Base-by-base conservation (phyloP, 2,329 filamentous ascomycete genomes). In the Amylocarpus encephaloides region DNA sequence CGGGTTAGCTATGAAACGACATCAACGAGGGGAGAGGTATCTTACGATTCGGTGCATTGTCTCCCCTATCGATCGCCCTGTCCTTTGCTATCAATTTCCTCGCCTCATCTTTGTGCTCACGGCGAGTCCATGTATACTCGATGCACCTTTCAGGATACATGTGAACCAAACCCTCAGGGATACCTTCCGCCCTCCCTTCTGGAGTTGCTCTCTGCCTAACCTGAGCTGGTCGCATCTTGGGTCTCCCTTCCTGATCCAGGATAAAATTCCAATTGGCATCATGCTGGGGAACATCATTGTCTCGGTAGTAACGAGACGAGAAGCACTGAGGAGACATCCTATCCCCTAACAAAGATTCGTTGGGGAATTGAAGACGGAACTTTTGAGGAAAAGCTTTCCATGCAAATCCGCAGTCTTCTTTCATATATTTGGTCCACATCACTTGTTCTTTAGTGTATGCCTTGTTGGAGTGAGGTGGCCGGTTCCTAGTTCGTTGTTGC, bases 261-360 rank as follows among this genome's bases (percentile, higher is more conserved):
- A 49, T 35, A 2, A 41, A 32, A 12, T 44, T 41, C 40, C 51
- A 45, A 13, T 55, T 46, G 16, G 43, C 30, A 26, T 51, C 39
- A n/a, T 44, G 45, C 6, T 26, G 11, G 6, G 52, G 52, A 1
- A 36, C 40, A 10, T 34, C 30, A 18, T 57, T 53, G 40, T 52
- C 52, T 18, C 54, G 49, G 22, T 57, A 57, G 11, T 43, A 43
- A 12, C 54, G 52, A 12, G 54, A 52, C 16, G 54, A 55, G 49
- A 57, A 52, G 32, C 50, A 51, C 40, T 57, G 51, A 12, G 46
- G 39, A 11, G 54, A 47, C 11, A 41, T 18, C 9, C 51, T 42
- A 15, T 40, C 26, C n/a, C 43, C 39, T 19, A 6, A 19, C 11
- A 12, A 18, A 18, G 13, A 10, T 9, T 22, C 38, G 11, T 52